A percentile compares a stretch with the other conserved stretches of the same genome.
phyloP scores from a whole-genome alignment of 176 grass and related monocot species.

The Poa pratensis region DNA sequence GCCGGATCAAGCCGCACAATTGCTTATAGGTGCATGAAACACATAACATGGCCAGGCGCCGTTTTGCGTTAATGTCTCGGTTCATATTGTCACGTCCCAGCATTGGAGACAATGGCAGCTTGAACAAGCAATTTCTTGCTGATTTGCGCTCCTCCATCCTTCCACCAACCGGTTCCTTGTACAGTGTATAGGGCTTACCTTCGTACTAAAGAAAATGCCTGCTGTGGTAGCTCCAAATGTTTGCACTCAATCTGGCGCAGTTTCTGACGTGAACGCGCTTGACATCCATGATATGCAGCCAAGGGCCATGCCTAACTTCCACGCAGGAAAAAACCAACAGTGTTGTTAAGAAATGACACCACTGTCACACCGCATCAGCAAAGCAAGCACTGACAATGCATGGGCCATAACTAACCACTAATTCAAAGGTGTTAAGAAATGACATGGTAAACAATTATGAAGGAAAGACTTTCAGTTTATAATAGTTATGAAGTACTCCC shows the following conservation, averaged over 20 bases:
- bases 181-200: neutral
- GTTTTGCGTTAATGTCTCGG: neutral
- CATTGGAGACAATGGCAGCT: neutral
- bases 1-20: constrained; percentile 19
- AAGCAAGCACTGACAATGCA: constrained; percentile 8
- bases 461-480: constrained; percentile 20
- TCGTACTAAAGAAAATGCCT: neutral
- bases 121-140: neutral
- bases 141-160: neutral
- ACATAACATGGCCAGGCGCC: constrained; percentile 34
- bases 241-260: constrained; percentile 1
- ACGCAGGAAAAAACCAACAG: neutral
- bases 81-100: neutral
- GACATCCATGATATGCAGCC: constrained; percentile 14
- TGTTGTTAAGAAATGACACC: neutral
- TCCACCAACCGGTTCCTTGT: neutral
- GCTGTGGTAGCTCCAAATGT: neutral
- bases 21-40: neutral
- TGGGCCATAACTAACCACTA: constrained; percentile 28
- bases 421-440: constrained; percentile 8
- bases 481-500: neutral
- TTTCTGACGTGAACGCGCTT: constrained; percentile 13
- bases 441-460: neutral
- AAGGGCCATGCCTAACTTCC: neutral
- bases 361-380: neutral